Percentiles rank a stretch among this genome's conserved stretches.
Conservation (phyloP, 1,284 basidiomycete species). For the Ceratobasidium sp. region DNA sequence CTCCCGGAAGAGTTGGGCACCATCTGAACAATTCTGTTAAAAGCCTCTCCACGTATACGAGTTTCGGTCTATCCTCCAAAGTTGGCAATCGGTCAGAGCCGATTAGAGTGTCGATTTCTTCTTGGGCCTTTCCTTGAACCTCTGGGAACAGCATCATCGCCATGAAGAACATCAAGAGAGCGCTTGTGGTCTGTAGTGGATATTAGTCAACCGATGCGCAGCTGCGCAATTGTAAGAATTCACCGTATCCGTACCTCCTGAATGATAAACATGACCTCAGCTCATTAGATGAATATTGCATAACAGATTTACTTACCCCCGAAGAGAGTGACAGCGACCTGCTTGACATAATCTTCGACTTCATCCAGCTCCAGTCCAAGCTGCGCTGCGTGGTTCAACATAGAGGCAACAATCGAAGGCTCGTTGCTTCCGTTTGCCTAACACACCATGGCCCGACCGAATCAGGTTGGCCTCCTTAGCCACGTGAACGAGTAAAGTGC, state of each 20-base stretch:
- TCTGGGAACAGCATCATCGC: conserved; percentile 51
- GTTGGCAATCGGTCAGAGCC: conserved; percentile 52
- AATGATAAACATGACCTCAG: not conserved
- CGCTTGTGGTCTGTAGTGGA: conserved; percentile 48
- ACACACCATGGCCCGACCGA: too few relatives aligned
- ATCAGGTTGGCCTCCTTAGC: not conserved
- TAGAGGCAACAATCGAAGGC: not conserved
- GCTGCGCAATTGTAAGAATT: not conserved
- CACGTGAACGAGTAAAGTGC: not conserved
- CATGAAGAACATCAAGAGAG: conserved; percentile 47
- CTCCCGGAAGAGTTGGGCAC: conserved; percentile 46
- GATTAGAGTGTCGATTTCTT: conserved; percentile 47
- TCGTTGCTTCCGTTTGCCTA: conserved; percentile 9
- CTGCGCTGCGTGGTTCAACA: not conserved
- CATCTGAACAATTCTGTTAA: conserved; percentile 50
- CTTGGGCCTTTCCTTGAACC: conserved; percentile 23
- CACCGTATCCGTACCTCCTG: conserved; percentile 26
- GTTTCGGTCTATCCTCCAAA: conserved; percentile 39
- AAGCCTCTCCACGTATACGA: conserved; percentile 50
- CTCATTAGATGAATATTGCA: not conserved
- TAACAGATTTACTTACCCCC: not conserved
- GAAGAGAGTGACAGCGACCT: conserved; percentile 2
- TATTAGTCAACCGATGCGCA: not conserved
- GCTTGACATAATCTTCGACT: conserved; percentile 12
- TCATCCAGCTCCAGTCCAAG: not conserved